phyloP scores from a whole-genome alignment of 1,139 yeast genomes.

The Taphrina populina region DNA sequence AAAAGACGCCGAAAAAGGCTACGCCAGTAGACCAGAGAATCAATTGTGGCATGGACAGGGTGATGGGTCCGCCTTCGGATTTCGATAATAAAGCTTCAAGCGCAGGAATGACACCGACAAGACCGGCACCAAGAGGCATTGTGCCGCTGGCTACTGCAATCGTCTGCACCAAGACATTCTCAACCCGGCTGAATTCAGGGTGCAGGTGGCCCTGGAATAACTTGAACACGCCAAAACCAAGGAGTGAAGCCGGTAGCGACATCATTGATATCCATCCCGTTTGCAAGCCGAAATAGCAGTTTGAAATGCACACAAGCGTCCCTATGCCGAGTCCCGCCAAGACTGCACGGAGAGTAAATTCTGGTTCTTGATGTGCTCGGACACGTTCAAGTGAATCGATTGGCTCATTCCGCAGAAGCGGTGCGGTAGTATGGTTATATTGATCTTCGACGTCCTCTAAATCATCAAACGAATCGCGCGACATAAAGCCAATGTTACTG shows the following conservation, averaged over 20 bases:
- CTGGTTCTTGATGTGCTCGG: constrained; percentile 1
- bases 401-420: constrained; percentile 5
- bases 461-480: constrained; percentile 7
- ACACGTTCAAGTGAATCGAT: constrained; percentile 8
- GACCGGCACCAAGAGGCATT: constrained; percentile 91
- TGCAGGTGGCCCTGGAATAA: constrained; percentile 50
- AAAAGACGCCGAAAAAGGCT: constrained; percentile 91
- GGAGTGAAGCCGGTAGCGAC: constrained; percentile 91
- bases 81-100: constrained; percentile 79
- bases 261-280: constrained; percentile 99
- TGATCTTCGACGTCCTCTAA: constrained; percentile 3
- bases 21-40: constrained; percentile 80
- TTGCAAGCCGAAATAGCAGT: constrained; percentile 93
- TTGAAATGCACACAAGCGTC: constrained; percentile 69
- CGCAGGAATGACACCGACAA: constrained; percentile 96
- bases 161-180: constrained; percentile 77
- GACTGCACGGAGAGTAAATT: constrained; percentile 14
- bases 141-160: constrained; percentile 96
- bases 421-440: neutral
- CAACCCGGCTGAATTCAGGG: constrained; percentile 74
- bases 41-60: constrained; percentile 52
- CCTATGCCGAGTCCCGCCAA: constrained; percentile 18
- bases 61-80: constrained; percentile 66
- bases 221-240: constrained; percentile 81
- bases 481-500: no score